phyloP scores from a whole-genome alignment of 352 stramenopile genomes.

The Peronospora tabacina region DNA sequence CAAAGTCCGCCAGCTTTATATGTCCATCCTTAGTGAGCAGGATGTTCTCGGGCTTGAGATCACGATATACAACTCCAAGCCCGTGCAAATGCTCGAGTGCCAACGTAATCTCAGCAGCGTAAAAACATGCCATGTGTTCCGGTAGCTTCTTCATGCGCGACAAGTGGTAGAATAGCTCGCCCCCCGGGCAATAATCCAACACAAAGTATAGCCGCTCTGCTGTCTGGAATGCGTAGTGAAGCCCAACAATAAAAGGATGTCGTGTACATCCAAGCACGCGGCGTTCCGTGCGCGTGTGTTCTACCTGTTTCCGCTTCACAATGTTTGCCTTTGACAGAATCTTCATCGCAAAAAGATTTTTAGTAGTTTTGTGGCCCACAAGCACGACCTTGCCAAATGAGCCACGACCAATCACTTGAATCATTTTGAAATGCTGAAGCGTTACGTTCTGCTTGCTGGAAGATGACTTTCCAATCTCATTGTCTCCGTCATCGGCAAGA shows the following conservation, averaged over 20 bases:
- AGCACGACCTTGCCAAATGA: conserved; percentile 89
- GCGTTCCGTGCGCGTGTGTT: conserved; percentile 83
- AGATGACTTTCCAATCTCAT: conserved; percentile 23
- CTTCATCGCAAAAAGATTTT: conserved; percentile 89
- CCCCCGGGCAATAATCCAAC: conserved; percentile 86
- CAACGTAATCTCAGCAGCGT: conserved; percentile 81
- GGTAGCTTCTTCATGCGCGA: conserved; percentile 83
- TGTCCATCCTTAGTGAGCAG: conserved; percentile 68
- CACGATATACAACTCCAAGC: conserved; percentile 76
- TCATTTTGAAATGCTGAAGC: conserved; percentile 73
- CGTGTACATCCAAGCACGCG: conserved; percentile 75
- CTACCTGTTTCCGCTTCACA: conserved; percentile 85
- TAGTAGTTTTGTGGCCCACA: conserved; percentile 77
- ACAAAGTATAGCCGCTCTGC: conserved; percentile 94
- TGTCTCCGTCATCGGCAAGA: conserved; percentile 48
- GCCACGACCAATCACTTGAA: conserved; percentile 86
- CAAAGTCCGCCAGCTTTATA: conserved; percentile 88
- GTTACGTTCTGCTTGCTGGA: conserved; percentile 40
- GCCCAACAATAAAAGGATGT: conserved; percentile 84
- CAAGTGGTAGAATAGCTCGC: conserved; percentile 86
- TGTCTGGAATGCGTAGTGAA: conserved; percentile 86
- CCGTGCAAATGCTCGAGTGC: conserved; percentile 80
- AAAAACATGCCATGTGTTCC: conserved; percentile 85
- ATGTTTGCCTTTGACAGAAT: conserved; percentile 88
- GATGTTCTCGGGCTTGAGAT: conserved; percentile 75